phyloP scores from a whole-genome alignment of 2,329 filamentous ascomycete species.

The Dothistroma pini region DNA sequence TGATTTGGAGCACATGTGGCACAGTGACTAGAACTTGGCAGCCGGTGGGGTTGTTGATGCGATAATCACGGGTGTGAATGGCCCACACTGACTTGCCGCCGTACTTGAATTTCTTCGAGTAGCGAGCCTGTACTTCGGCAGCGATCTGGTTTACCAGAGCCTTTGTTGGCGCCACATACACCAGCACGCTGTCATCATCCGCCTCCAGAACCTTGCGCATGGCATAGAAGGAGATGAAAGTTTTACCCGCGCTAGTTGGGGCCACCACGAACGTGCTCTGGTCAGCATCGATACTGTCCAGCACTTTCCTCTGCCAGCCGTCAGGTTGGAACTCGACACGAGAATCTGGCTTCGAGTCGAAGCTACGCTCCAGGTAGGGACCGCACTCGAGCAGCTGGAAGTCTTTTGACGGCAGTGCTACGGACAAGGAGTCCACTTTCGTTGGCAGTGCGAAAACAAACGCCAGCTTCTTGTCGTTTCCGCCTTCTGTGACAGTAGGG shows the following conservation, averaged over 20 bases:
- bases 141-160: slow-evolving; percentile 81
- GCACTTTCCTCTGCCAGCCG: slow-evolving; percentile 69
- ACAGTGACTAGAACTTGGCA: slow-evolving; percentile 77
- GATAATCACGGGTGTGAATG: slow-evolving; percentile 71
- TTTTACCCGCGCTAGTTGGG: slow-evolving; percentile 76
- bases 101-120: slow-evolving; percentile 61
- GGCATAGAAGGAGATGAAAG: slow-evolving; percentile 79
- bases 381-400: slow-evolving; percentile 68
- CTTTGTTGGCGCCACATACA: slow-evolving; percentile 79
- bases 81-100: slow-evolving; percentile 69
- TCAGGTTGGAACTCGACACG: slow-evolving; percentile 71
- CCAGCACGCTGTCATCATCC: slow-evolving; percentile 65
- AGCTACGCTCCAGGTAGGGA: slow-evolving; percentile 70
- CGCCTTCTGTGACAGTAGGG: slow-evolving; percentile 19
- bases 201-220: slow-evolving; percentile 71
- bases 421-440: slow-evolving; percentile 27
- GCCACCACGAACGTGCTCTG: slow-evolving; percentile 72
- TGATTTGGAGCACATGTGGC: slow-evolving; percentile 73
- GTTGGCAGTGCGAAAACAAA: slow-evolving; percentile 43
- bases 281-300: slow-evolving; percentile 68
- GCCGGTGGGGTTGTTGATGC: slow-evolving; percentile 67
- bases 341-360: slow-evolving; percentile 64
- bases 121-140: slow-evolving; percentile 71
- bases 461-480: slow-evolving; percentile 36
- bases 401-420: slow-evolving; percentile 46